phyloP scores from a whole-genome alignment of 2,329 filamentous ascomycete genomes.

The Chaetomium globosum region DNA sequence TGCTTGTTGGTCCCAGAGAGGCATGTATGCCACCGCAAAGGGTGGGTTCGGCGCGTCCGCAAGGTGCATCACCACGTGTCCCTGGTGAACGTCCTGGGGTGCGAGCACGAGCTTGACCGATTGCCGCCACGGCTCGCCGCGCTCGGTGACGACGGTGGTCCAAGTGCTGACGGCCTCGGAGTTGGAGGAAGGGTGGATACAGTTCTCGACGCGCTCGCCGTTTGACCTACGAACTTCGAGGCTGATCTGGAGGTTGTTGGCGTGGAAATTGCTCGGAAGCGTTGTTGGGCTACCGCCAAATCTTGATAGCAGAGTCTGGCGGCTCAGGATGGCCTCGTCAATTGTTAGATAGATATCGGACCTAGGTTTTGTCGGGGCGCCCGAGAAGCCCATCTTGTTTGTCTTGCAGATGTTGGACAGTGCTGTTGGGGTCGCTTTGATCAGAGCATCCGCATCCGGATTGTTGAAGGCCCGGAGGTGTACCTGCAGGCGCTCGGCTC shows the following conservation, averaged over 20 bases:
- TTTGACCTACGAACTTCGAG: conserved; percentile 80
- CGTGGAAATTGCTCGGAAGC: conserved; percentile 61
- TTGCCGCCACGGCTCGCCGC: conserved; percentile 83
- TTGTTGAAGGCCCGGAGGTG: conserved; percentile 77
- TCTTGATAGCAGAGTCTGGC: conserved; percentile 71
- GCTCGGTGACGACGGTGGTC: conserved; percentile 79
- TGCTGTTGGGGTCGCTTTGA: conserved; percentile 84
- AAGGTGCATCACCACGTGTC: conserved; percentile 87
- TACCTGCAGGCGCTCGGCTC: conserved; percentile 76
- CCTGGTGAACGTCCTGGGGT: conserved; percentile 75
- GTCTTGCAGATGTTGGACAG: conserved; percentile 81
- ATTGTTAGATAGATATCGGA: conserved; percentile 96
- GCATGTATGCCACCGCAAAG: conserved; percentile 90
- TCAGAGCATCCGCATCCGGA: conserved; percentile 75
- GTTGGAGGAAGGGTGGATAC: conserved; percentile 86
- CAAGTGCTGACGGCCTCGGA: conserved; percentile 77
- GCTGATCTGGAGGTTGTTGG: conserved; percentile 81
- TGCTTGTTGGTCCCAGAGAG: conserved; percentile 87
- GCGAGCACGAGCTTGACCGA: conserved; percentile 80
- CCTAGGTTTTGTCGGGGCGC: conserved; percentile 81
- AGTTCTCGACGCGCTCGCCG: conserved; percentile 82
- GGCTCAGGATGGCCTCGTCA: conserved; percentile 74
- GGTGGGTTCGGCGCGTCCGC: conserved; percentile 84
- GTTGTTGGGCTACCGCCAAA: conserved; percentile 73
- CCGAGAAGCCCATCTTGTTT: conserved; percentile 89